phyloP scores from a whole-genome alignment of 257 asterid genomes.

The Galeopsis tetrahit region DNA sequence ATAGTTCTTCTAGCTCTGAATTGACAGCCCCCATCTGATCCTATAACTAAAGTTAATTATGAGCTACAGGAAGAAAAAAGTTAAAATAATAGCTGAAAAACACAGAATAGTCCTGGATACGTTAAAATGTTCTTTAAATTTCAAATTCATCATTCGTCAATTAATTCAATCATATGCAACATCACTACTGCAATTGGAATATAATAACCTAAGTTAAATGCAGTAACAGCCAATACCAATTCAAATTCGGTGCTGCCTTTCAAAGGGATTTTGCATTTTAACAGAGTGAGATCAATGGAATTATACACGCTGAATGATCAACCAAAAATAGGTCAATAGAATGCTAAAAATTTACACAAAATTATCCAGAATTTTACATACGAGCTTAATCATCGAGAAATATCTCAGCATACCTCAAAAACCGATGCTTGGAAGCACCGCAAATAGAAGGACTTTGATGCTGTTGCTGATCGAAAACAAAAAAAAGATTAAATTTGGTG shows the following conservation, averaged over 20 bases:
- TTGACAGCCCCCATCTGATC: constrained; percentile 69
- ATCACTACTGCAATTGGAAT: constrained; percentile 22
- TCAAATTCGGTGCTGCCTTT: background rate
- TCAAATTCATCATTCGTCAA: background rate
- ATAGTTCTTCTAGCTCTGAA: constrained; percentile 69
- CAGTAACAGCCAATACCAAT: background rate
- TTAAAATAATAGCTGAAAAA: background rate
- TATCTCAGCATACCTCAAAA: constrained; percentile 36
- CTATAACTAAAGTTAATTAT: constrained; percentile 24
- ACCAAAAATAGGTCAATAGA: background rate
- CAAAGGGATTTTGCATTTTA: background rate
- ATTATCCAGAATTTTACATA: background rate
- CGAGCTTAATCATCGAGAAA: background rate
- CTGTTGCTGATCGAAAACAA: background rate
- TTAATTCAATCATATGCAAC: constrained; percentile 3
- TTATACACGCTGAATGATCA: background rate
- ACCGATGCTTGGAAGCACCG: constrained; percentile 15
- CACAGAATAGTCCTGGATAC: background rate
- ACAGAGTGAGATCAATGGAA: background rate
- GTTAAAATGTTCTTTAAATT: background rate
- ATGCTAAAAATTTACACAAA: constrained; percentile 8
- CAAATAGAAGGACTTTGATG: constrained; percentile 21
- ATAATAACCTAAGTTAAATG: constrained; percentile 17
- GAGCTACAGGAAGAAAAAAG: background rate
- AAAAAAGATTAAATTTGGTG: background rate